A percentile compares a stretch with the other conserved stretches of the same genome.
phyloP scores from a whole-genome alignment of 2,329 filamentous ascomycete genomes.

The Venturia aucupariae region DNA sequence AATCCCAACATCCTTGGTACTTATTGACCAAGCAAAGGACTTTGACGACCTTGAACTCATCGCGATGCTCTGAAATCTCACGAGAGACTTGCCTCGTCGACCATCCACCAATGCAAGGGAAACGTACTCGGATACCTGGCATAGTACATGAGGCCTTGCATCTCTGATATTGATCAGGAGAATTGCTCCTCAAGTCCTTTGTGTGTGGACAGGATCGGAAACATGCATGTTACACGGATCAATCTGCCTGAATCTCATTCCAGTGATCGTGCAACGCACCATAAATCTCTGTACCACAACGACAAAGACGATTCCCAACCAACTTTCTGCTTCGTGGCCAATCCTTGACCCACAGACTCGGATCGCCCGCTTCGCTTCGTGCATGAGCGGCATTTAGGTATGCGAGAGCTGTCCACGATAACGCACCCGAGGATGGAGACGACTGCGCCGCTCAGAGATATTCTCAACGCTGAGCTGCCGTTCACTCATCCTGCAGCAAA shows the following conservation, averaged over 20 bases:
- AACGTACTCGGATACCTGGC: background rate
- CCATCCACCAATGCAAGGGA: background rate
- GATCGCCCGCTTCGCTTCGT: background rate
- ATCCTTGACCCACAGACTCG: background rate
- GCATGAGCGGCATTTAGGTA: background rate
- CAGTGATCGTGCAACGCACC: background rate
- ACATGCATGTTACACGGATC: background rate
- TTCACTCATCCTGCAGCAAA: background rate
- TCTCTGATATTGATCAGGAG: background rate
- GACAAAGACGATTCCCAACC: background rate
- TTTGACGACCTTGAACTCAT: background rate
- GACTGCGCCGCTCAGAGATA: background rate
- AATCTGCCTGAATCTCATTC: background rate
- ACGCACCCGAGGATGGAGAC: background rate
- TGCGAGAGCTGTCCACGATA: background rate
- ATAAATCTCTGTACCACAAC: background rate
- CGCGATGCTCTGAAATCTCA: background rate
- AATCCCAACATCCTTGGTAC: background rate
- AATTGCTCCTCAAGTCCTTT: background rate
- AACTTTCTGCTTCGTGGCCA: background rate
- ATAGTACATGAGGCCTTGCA: background rate
- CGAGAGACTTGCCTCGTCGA: background rate
- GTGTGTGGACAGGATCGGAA: background rate
- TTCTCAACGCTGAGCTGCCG: background rate
- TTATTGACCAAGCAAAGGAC: background rate